Conservation (phyloP, 2,329 filamentous ascomycete genomes). For the Talaromyces verruculosus region DNA sequence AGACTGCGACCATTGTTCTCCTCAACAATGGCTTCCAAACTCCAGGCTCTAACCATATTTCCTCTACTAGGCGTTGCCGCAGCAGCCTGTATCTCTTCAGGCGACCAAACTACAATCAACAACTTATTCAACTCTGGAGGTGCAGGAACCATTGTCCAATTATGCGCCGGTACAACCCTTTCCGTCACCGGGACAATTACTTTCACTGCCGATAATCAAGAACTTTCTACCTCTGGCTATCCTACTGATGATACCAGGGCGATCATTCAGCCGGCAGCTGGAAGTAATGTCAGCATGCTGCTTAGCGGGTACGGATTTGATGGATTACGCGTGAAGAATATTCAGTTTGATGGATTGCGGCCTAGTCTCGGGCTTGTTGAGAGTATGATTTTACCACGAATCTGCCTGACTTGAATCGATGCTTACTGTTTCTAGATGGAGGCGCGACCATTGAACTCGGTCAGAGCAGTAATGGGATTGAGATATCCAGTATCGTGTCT, state of each 20-base stretch:
- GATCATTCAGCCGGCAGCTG: constrained; percentile 9
- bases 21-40: background rate
- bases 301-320: constrained; percentile 14
- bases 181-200: constrained; percentile 56
- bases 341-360: constrained; percentile 19
- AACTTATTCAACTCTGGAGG: constrained; percentile 12
- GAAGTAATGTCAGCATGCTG: constrained; percentile 12
- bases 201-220: constrained; percentile 37
- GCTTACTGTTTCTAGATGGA: constrained; percentile 1
- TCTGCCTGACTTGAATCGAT: background rate
- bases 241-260: constrained; percentile 16
- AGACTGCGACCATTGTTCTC: background rate
- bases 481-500: constrained; percentile 10
- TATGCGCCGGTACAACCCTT: constrained; percentile 40
- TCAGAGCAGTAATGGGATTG: constrained; percentile 6
- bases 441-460: constrained; percentile 20
- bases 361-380: constrained; percentile 9
- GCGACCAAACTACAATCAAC: constrained; percentile 20
- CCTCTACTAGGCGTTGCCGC: constrained; percentile 4
- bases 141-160: constrained; percentile 15
- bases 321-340: constrained; percentile 13
- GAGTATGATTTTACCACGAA: background rate
- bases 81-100: constrained; percentile 15
- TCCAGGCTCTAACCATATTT: background rate
- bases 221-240: constrained; percentile 19